Evolutionary conservation across 2,329 filamentous ascomycete species (phyloP).

Genomic region (Ceratocystis variospora): DNA sequence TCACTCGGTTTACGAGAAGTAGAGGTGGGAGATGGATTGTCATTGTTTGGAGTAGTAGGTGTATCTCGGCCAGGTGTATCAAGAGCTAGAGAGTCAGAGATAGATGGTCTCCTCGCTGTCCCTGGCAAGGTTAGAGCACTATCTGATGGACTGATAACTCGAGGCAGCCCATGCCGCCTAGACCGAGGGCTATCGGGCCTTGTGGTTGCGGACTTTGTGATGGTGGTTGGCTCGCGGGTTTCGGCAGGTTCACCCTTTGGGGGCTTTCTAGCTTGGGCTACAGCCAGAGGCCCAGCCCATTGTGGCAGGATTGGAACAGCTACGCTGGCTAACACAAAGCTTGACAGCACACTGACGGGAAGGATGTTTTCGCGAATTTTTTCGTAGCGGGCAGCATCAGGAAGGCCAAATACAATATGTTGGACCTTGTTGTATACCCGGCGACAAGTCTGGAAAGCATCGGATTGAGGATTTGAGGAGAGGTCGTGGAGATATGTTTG

Average conservation of each 20-base stretch:
- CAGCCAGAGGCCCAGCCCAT: conserved; percentile 66
- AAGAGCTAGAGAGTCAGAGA: conserved; percentile 18
- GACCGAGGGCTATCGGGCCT: conserved; percentile 36
- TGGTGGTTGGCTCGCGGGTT: conserved; percentile 36
- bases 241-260: conserved; percentile 34
- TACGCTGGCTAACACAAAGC: conserved; percentile 63
- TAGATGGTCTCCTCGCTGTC: background rate
- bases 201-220: conserved; percentile 53
- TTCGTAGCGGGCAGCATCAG: conserved; percentile 53
- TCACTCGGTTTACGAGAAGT: conserved; percentile 30
- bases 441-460: conserved; percentile 68
- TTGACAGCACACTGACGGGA: conserved; percentile 67
- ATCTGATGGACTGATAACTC: conserved; percentile 17
- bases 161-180: conserved; percentile 27
- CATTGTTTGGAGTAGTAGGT: background rate
- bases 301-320: conserved; percentile 61
- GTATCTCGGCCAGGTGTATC: conserved; percentile 11
- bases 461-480: conserved; percentile 57
- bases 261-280: conserved; percentile 68
- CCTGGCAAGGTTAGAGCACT: conserved; percentile 6
- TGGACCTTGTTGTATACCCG: conserved; percentile 81
- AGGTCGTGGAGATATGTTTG: conserved; percentile 79
- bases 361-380: conserved; percentile 71
- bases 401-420: conserved; percentile 69
- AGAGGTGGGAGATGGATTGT: background rate